Percentiles rank a stretch among this genome's conserved stretches.
These are phyloP conservation scores for Daphne laureola DNA, from an alignment of 441 rosid species.

Conservation along the genomic window DNA sequence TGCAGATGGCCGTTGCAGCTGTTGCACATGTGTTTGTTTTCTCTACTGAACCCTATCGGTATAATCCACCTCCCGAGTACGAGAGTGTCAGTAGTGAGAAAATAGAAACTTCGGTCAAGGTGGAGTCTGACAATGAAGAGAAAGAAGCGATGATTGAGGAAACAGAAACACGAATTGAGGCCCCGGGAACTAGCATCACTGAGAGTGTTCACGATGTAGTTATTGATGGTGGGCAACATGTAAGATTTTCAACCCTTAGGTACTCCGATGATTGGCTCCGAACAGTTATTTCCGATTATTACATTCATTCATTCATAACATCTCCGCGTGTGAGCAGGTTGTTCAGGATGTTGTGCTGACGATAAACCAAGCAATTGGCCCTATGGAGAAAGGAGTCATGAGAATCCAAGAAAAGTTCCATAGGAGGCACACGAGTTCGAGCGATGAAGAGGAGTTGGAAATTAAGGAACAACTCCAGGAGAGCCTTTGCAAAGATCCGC, in stretches of 20 bases:
- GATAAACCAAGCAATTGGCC: conserved; percentile 82
- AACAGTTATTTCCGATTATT: background rate
- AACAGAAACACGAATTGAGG: conserved; percentile 44
- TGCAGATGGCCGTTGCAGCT: conserved; percentile 84
- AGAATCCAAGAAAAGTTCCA: conserved; percentile 69
- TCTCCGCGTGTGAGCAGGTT: conserved; percentile 30
- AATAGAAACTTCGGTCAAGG: conserved; percentile 29
- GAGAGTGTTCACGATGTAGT: conserved; percentile 87
- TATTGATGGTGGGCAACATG: conserved; percentile 65
- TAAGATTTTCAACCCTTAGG: conserved; percentile 19
- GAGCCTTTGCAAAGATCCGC: background rate
- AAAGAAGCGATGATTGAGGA: conserved; percentile 31
- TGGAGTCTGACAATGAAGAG: conserved; percentile 25
- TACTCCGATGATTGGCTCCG: background rate
- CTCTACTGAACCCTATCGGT: conserved; percentile 55
- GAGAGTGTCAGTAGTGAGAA: conserved; percentile 33
- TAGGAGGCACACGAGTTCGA: conserved; percentile 26
- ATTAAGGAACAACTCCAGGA: conserved; percentile 20
- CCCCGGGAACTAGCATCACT: conserved; percentile 67
- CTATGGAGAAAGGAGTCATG: conserved; percentile 73
- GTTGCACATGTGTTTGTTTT: conserved; percentile 74
- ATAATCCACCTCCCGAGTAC: conserved; percentile 25
- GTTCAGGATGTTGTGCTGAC: conserved; percentile 77
- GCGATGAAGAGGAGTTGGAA: conserved; percentile 24
- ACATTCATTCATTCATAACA: background rate